Evolutionary conservation across 2,329 filamentous ascomycete species (phyloP).

Genomic region (Scytalidium sp.): DNA sequence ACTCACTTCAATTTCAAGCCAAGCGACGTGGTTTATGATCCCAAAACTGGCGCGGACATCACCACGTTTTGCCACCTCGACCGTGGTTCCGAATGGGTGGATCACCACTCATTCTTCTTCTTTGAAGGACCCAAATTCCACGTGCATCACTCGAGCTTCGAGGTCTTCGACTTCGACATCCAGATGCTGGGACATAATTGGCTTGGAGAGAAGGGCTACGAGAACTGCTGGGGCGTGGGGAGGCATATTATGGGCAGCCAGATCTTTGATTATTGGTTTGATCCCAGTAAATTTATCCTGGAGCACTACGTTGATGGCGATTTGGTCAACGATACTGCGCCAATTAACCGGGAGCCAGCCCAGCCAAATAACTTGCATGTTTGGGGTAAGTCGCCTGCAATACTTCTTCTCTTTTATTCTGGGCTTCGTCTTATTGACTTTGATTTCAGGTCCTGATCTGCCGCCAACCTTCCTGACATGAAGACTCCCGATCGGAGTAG

Average conservation of each 20-base stretch:
- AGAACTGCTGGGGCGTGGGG: conserved; percentile 68
- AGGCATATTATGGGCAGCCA: conserved; percentile 68
- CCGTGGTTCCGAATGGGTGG: conserved; percentile 42
- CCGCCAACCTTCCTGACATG: conserved; percentile 16
- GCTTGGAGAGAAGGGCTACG: conserved; percentile 60
- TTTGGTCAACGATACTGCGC: conserved; percentile 46
- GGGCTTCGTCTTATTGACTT: conserved; percentile 9
- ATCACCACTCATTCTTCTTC: conserved; percentile 57
- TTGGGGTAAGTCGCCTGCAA: conserved; percentile 24
- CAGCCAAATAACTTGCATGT: conserved; percentile 18
- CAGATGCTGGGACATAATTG: conserved; percentile 70
- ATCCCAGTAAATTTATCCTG: conserved; percentile 59
- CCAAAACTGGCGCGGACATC: conserved; percentile 30
- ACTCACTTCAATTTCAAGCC: conserved; percentile 49
- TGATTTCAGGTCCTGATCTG: conserved; percentile 16
- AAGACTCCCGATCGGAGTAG: not conserved
- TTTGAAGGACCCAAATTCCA: conserved; percentile 25
- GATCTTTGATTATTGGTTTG: conserved; percentile 71
- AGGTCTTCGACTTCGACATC: conserved; percentile 69
- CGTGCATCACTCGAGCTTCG: conserved; percentile 63
- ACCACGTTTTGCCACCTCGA: conserved; percentile 54
- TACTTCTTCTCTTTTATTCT: not conserved
- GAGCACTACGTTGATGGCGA: conserved; percentile 73
- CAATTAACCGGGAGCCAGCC: conserved; percentile 12
- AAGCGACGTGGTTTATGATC: conserved; percentile 34